A percentile compares a stretch with the other conserved stretches of the same genome.
Evolutionary conservation across 2,329 filamentous ascomycete species (phyloP).

Genomic region (Xylariaceae sp.): DNA sequence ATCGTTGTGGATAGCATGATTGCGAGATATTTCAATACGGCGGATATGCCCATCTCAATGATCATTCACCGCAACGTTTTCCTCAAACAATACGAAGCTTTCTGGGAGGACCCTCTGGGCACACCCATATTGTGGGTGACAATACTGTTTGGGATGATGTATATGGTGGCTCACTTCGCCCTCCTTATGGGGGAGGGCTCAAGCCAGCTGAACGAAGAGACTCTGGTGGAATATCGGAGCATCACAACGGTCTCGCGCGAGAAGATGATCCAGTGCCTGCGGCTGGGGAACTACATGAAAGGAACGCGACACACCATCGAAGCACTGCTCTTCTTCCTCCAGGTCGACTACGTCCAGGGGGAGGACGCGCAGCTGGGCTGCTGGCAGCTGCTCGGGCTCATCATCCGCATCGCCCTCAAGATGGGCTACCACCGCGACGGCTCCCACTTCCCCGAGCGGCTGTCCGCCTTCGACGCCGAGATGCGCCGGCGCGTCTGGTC

Average conservation of each 20-base stretch:
- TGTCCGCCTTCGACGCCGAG: conserved; percentile 33
- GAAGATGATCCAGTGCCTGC: conserved; percentile 28
- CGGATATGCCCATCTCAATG: conserved; percentile 19
- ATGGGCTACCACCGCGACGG: conserved; percentile 39
- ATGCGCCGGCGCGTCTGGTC: conserved; percentile 39
- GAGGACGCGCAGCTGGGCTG: conserved; percentile 26
- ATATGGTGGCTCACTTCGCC: conserved; percentile 24
- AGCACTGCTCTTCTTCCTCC: conserved; percentile 27
- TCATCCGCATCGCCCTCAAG: conserved; percentile 29
- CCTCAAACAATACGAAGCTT: conserved; percentile 32
- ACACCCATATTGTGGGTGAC: conserved; percentile 37
- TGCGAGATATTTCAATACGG: conserved; percentile 29
- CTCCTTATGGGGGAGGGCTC: background rate
- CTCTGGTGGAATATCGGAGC: conserved; percentile 2
- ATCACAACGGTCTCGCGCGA: conserved; percentile 17
- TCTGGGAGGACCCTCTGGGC: conserved; percentile 31
- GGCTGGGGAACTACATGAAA: conserved; percentile 31
- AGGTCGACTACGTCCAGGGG: conserved; percentile 21
- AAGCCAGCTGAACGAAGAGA: conserved; percentile 2
- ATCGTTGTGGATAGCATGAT: conserved; percentile 27
- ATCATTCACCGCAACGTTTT: conserved; percentile 24
- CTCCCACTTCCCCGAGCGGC: conserved; percentile 30
- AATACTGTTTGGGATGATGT: conserved; percentile 37
- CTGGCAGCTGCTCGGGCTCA: conserved; percentile 26
- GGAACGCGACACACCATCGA: conserved; percentile 33